Evolutionary conservation across 2,329 filamentous ascomycete genomes (phyloP).

Genomic region (Pseudocercospora fijiensis): DNA sequence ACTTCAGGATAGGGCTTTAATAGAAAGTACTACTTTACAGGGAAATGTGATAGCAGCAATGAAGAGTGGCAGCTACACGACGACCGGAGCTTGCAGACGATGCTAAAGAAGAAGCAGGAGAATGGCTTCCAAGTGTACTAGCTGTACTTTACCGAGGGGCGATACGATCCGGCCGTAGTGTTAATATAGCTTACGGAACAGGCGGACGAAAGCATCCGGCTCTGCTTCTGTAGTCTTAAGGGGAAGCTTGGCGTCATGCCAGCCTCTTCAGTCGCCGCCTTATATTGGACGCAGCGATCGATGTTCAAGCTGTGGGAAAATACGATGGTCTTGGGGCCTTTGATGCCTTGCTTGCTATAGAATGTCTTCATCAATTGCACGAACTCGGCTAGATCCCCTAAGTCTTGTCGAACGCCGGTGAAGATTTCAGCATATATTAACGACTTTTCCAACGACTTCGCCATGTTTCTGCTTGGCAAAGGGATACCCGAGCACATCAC

Average conservation of each 20-base stretch:
- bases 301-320: constrained; percentile 96
- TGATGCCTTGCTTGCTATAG: constrained; percentile 73
- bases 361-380: constrained; percentile 76
- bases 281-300: constrained; percentile 87
- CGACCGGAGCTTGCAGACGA: no score
- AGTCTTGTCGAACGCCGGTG: constrained; percentile 83
- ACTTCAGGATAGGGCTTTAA: no score
- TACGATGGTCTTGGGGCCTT: constrained; percentile 80
- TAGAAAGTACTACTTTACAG: no score
- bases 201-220: no score
- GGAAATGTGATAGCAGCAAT: no score
- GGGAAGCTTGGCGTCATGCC: constrained; percentile 89
- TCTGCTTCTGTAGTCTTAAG: constrained; percentile 87
- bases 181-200: no score
- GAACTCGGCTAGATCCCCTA: constrained; percentile 78
- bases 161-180: no score
- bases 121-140: no score
- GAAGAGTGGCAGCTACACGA: no score
- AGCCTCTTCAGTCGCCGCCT: constrained; percentile 72
- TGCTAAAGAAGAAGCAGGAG: no score
- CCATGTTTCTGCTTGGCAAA: constrained; percentile 83
- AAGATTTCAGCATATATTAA: constrained; percentile 87
- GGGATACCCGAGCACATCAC: constrained; percentile 86
- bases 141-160: no score
- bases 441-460: constrained; percentile 91